Evolutionary conservation across 352 stramenopile genomes (phyloP).

Genomic region (Aphanomyces astaci): DNA sequence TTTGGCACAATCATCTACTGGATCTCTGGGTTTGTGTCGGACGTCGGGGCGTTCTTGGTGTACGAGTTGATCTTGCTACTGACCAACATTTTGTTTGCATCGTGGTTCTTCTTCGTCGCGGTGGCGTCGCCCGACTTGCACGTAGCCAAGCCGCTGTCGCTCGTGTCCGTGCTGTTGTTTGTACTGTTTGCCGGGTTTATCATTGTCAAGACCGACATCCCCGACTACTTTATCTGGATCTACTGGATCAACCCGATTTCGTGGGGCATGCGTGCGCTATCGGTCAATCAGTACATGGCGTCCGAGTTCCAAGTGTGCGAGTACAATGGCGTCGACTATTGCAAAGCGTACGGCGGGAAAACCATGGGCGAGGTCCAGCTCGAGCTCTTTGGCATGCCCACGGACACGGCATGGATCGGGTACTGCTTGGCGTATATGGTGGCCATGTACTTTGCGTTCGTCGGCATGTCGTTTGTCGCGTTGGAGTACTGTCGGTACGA

Average conservation of each 20-base stretch:
- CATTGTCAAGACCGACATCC: conserved; percentile 5
- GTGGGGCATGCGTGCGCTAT: conserved; percentile 19
- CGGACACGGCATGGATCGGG: background rate
- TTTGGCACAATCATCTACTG: conserved; percentile 79
- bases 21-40: conserved; percentile 48
- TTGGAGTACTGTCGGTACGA: background rate
- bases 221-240: conserved; percentile 9
- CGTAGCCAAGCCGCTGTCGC: conserved; percentile 52
- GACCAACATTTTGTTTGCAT: conserved; percentile 25
- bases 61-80: conserved; percentile 29
- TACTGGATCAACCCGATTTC: conserved; percentile 23
- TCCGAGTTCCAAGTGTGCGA: background rate
- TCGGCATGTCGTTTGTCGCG: too few species aligned
- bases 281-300: conserved; percentile 12
- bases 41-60: conserved; percentile 34
- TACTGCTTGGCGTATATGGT: conserved; percentile 5
- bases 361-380: too few species aligned
- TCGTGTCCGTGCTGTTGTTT: conserved; percentile 56
- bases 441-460: background rate
- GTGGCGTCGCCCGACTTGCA: conserved; percentile 35
- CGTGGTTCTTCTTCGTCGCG: conserved; percentile 60
- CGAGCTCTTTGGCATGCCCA: background rate
- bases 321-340: conserved; percentile 14
- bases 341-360: conserved; percentile 6
- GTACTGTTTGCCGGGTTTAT: conserved; percentile 27